Evolutionary conservation across 2,329 filamentous ascomycete species (phyloP), one percentile per base, ranked within the genome.

Genomic region (Monilinia vaccinii-corymbosi): DNA sequence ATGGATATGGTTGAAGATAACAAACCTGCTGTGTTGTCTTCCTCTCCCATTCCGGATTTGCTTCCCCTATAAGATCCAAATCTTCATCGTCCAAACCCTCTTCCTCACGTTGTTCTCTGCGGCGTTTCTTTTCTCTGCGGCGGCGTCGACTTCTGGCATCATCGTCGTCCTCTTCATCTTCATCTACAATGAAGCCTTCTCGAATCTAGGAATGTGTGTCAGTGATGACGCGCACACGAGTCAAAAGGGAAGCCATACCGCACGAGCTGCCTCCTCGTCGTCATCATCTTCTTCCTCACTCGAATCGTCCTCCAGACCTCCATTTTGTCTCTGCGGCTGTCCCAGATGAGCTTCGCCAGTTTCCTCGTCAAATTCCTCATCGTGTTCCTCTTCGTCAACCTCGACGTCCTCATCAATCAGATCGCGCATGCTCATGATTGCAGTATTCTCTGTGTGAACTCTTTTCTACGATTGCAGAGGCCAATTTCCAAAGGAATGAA

Each of bases 101-200:
- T 63, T 93, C 91, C 71, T 96, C 91, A 64, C 90, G 86, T 70
- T 90, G 89, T 71, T 95, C 88, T 62, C 84, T 81, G 61, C 84
- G 78, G 69, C 90, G 85, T 67, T 90, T 86, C 77, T 94, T 96
- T 74, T 84, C 84, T 71, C 85, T 84, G 73, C 88, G 87, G 65
- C 82, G 78, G 42, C 83, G 64, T 70, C 76, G 62, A 76, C 79
- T 61, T 78, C 78, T 70, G 64, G 67, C 65, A 60, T 81, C 83
- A 36, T 85, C 85, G 52, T 86, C 82, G 51, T 87, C 88, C 62
- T 89, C 88, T 59, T 91, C 87, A 67, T 91, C 88, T 63, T 93
- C 91, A 70, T 96, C 92, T 64, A 96, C 91, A 66, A 99, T 97
- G 76, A 97, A 99, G 31, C 92, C 93, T 77, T 96, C 91, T 56